Evolutionary conservation across 306 rosid species (phyloP), one percentile per base, ranked within the genome.

Genomic region (Corylus americana): DNA sequence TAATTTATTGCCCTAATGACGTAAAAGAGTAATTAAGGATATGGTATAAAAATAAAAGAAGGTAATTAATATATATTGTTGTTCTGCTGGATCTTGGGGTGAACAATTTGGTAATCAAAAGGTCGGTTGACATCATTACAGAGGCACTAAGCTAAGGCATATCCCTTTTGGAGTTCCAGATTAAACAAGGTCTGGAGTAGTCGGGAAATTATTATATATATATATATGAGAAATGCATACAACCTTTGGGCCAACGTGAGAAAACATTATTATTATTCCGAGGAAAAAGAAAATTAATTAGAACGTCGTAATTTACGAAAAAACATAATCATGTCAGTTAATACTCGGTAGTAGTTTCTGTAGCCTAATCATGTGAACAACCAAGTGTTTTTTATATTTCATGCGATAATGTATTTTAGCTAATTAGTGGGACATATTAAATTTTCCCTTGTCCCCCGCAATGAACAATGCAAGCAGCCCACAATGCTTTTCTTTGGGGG

Each of bases 391-490:
- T 42, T 31, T 31, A 31, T 42, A 42, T 6, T 42, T 42, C 39
- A 42, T 22, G 31, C 8, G 79, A 82, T 78, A 73, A 73, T 22
- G 22, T 77, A 67, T 51, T 64, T 57, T 14, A 77, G 29, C 55
- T 48, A n/a, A 8, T 35, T 31, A 31, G 35, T 31, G 35, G 45
- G 14, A 48, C 2, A 31, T 72, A 77, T 14, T 50, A 79, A n/a
- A 51, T 37, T 67, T 39, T 80, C 22, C 70, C 62, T 12, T 68
- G 75, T 18, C 55, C 27, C 18, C 48, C 49, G 4, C 27, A 11
- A 53, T n/a, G 42, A 71, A 58, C 78, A 13, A 67, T 35, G 68
- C 42, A 70, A 74, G 74, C 79, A 80, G 17, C 74, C 78, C 73
- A 71, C 11, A 22, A 59, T 59, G 66, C 66, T 22, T 20, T 59